Percentiles rank a stretch among this genome's conserved stretches.
These are phyloP conservation scores for Centaurea solstitialis DNA, from an alignment of 129 eudicot species.

Conservation along the genomic window DNA sequence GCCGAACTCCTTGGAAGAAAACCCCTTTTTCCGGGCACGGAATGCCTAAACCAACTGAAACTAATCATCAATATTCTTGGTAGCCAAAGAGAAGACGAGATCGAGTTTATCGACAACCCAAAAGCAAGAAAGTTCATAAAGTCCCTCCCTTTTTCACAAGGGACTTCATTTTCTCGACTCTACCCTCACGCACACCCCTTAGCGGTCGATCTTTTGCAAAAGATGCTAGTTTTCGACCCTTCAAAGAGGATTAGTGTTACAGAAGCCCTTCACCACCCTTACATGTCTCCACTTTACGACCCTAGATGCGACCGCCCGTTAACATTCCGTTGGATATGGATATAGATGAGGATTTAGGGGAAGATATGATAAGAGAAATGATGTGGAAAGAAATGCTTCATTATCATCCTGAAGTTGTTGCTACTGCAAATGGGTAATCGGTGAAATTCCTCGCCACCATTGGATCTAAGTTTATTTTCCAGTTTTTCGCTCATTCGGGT, in stretches of 20 bases:
- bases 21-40: slow-evolving; percentile 80
- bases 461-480: slow-evolving; percentile 2
- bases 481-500: neutral
- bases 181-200: slow-evolving; percentile 73
- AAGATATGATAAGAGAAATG: slow-evolving; percentile 78
- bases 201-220: slow-evolving; percentile 77
- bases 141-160: slow-evolving; percentile 67
- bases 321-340: slow-evolving; percentile 65
- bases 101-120: slow-evolving; percentile 76
- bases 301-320: slow-evolving; percentile 62
- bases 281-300: slow-evolving; percentile 77
- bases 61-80: slow-evolving; percentile 69
- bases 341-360: slow-evolving; percentile 78
- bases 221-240: slow-evolving; percentile 85
- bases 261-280: slow-evolving; percentile 84
- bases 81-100: slow-evolving; percentile 65
- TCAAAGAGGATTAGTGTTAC: slow-evolving; percentile 76
- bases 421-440: slow-evolving; percentile 32
- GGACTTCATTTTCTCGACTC: slow-evolving; percentile 56
- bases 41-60: slow-evolving; percentile 73
- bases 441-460: slow-evolving; percentile 18
- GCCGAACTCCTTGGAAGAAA: slow-evolving; percentile 84
- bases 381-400: slow-evolving; percentile 80
- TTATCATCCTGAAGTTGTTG: slow-evolving; percentile 69
- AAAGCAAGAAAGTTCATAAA: slow-evolving; percentile 68